Conservation (phyloP, 2,329 filamentous ascomycete genomes). For the Nemania bipapillata region DNA sequence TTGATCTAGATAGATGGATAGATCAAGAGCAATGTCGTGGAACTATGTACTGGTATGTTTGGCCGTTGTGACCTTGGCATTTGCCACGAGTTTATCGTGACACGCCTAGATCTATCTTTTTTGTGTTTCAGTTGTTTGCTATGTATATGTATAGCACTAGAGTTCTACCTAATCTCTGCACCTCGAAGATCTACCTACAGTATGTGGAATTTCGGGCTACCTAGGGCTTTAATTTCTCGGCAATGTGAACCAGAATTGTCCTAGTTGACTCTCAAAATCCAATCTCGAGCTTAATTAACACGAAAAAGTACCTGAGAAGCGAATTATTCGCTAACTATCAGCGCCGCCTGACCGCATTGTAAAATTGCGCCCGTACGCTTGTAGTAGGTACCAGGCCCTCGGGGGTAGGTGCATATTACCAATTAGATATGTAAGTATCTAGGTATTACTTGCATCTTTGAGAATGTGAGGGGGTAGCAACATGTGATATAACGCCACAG, state of each 20-base stretch:
- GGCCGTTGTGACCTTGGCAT: background rate
- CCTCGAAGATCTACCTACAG: background rate
- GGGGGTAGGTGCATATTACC: background rate
- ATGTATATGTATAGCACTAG: background rate
- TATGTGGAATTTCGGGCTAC: background rate
- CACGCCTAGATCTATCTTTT: background rate
- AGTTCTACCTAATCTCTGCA: background rate
- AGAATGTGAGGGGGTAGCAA: background rate
- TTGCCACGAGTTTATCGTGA: slow-evolving; percentile 4
- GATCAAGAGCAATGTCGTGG: background rate
- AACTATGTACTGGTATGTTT: too few species aligned
- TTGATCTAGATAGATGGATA: too few species aligned
- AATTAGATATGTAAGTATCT: too few species aligned
- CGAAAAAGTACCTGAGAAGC: background rate
- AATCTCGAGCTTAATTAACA: background rate
- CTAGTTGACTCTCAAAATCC: background rate
- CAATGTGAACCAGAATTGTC: background rate
- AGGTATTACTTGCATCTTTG: background rate
- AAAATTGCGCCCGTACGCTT: background rate
- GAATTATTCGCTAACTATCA: background rate
- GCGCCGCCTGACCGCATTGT: background rate
- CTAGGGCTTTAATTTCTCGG: background rate
- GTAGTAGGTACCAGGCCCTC: background rate
- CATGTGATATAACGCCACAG: background rate
- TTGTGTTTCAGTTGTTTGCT: background rate